Percentiles rank a stretch among this genome's conserved stretches.
Conservation (phyloP, 73 alveolate genomes). For the Paramecium caudatum region DNA sequence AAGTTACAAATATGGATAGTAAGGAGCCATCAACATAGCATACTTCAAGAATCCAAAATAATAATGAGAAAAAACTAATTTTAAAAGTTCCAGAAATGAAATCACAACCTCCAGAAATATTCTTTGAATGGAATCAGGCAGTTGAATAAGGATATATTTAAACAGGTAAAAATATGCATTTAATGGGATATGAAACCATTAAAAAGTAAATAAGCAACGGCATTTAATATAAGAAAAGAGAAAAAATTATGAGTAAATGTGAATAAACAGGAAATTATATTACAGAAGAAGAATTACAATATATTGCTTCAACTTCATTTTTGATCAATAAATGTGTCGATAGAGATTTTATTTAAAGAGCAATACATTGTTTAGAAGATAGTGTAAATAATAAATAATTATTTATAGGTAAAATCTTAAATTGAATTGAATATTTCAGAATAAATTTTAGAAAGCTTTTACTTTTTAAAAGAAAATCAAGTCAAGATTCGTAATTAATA, state of each 20-base stretch:
- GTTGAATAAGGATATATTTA: conserved; percentile 16
- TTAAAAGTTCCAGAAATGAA: conserved; percentile 13
- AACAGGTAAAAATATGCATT: not conserved
- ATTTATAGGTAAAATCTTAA: not conserved
- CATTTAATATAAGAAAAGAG: not conserved
- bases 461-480: not conserved
- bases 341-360: conserved; percentile 37
- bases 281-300: conserved; percentile 44
- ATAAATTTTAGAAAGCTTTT: not conserved
- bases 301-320: conserved; percentile 47
- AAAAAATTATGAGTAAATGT: not conserved
- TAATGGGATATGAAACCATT: not conserved
- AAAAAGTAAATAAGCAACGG: conserved; percentile 45
- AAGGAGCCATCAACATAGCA: conserved; percentile 15
- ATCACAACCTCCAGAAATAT: not conserved
- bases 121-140: conserved; percentile 64
- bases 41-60: conserved; percentile 23
- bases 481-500: not conserved
- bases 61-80: not conserved
- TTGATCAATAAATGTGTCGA: conserved; percentile 47
- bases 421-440: conserved; percentile 56
- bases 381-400: not conserved
- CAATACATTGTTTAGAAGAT: conserved; percentile 52
- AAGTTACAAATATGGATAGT: not conserved
- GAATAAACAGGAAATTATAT: conserved; percentile 47